Evolutionary conservation across 106 monocot species (phyloP).

Genomic region (Platanthera zijinensis): DNA sequence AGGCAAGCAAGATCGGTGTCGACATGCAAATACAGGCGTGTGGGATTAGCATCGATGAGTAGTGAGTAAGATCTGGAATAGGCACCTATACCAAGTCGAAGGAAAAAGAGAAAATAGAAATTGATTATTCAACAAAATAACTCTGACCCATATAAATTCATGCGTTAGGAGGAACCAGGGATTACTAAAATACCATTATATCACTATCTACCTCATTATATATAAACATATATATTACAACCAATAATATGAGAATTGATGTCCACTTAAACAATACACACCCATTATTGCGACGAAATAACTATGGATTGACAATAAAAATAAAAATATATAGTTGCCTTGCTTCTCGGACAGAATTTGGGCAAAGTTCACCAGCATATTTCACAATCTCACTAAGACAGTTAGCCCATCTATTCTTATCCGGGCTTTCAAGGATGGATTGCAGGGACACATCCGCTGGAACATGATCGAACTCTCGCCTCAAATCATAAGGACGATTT

Average conservation of each 20-base stretch:
- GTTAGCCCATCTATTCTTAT: conserved; percentile 91
- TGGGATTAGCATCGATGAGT: no score
- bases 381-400: conserved; percentile 96
- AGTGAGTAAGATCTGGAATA: no score
- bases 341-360: conserved; percentile 79
- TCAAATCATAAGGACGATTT: conserved; percentile 76
- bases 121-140: no score
- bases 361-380: conserved; percentile 89
- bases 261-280: no score
- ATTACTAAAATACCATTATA: no score
- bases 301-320: not conserved
- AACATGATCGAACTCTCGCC: conserved; percentile 73
- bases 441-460: conserved; percentile 83
- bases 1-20: no score
- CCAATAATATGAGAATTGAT: not conserved
- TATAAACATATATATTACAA: not conserved
- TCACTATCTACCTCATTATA: not conserved
- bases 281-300: not conserved
- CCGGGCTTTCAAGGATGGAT: conserved; percentile 81
- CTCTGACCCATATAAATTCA: no score
- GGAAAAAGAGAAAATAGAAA: no score
- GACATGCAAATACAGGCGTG: no score
- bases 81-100: no score
- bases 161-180: no score
- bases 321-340: conserved; percentile 43